phyloP scores from a whole-genome alignment of 495 filamentous ascomycete species.

The Tuber umbilicatum region DNA sequence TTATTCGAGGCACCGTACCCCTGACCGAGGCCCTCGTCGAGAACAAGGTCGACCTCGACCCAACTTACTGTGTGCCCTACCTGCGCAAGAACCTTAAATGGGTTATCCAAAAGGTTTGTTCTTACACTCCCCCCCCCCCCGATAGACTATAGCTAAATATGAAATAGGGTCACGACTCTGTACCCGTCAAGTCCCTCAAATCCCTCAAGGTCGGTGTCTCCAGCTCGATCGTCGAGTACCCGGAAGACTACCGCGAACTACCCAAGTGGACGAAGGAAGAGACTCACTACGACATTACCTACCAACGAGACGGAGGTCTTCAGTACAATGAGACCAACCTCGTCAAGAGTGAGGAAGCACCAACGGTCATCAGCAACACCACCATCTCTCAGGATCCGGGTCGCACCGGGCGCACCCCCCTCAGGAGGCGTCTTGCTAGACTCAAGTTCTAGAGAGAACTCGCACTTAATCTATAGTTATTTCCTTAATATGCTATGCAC shows the following conservation, averaged over 20 bases:
- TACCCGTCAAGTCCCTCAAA: constrained; percentile 22
- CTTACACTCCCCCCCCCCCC: neutral
- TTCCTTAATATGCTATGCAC: neutral
- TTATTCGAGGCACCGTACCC: constrained; percentile 34
- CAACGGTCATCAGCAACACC: constrained; percentile 10
- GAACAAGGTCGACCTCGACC: constrained; percentile 15
- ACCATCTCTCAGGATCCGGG: neutral
- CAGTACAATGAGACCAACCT: constrained; percentile 28
- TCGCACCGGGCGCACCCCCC: neutral
- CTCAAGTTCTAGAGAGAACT: neutral
- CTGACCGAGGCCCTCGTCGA: constrained; percentile 33
- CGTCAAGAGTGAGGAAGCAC: constrained; percentile 20
- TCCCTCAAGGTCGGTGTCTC: constrained; percentile 38
- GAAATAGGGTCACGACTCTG: constrained; percentile 17
- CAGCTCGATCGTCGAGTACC: constrained; percentile 29
- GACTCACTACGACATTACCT: constrained; percentile 38
- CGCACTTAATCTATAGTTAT: neutral
- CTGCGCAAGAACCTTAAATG: constrained; percentile 29
- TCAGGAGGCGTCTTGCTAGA: neutral
- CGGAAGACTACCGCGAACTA: constrained; percentile 26
- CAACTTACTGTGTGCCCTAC: constrained; percentile 23
- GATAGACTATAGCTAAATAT: constrained; percentile 6
- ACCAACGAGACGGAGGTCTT: constrained; percentile 29
- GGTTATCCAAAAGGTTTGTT: constrained; percentile 34
- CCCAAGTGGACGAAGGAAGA: constrained; percentile 22